These are phyloP conservation scores for Porodaedalea pini DNA, from an alignment of 1,284 basidiomycete species.

Conservation along the genomic window DNA sequence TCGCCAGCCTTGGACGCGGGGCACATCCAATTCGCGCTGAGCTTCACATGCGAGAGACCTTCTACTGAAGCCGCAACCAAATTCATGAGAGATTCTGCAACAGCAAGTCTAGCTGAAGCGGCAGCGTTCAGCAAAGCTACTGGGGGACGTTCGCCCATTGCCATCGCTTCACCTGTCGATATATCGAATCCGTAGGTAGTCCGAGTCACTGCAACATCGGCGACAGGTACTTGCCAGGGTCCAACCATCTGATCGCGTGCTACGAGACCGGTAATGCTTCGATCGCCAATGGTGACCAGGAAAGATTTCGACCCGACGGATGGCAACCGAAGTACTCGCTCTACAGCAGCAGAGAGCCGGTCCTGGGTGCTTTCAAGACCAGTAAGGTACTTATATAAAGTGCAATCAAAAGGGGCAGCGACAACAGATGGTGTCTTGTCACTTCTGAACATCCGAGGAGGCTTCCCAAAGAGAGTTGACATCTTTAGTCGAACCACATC, in stretches of 20 bases:
- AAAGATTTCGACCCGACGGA: conserved; percentile 95
- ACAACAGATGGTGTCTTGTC: conserved; percentile 55
- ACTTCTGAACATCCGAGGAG: conserved; percentile 85
- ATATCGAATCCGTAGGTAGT: conserved; percentile 92
- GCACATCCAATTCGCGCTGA: conserved; percentile 99
- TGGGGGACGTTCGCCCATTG: conserved; percentile 95
- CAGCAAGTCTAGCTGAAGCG: conserved; percentile 93
- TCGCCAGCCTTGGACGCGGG: conserved; percentile 90
- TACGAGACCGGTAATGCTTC: conserved; percentile 91
- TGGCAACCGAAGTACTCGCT: conserved; percentile 86
- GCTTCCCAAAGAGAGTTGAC: conserved; percentile 96
- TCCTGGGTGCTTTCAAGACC: conserved; percentile 34
- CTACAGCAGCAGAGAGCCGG: conserved; percentile 59
- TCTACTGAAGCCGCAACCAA: conserved; percentile 80
- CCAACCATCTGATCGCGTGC: conserved; percentile 99
- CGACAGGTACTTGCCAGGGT: conserved; percentile 97
- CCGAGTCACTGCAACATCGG: conserved; percentile 95
- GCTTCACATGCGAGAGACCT: conserved; percentile 76
- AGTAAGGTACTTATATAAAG: conserved; percentile 66
- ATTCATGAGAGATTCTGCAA: conserved; percentile 93
- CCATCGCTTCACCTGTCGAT: conserved; percentile 90
- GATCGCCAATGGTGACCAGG: conserved; percentile 97
- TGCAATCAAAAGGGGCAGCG: conserved; percentile 67
- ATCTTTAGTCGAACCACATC: conserved; percentile 90
- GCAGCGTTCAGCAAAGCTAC: conserved; percentile 84